Base-by-base conservation (phyloP, 1,284 basidiomycete species). In the Omphalotus olearius region DNA sequence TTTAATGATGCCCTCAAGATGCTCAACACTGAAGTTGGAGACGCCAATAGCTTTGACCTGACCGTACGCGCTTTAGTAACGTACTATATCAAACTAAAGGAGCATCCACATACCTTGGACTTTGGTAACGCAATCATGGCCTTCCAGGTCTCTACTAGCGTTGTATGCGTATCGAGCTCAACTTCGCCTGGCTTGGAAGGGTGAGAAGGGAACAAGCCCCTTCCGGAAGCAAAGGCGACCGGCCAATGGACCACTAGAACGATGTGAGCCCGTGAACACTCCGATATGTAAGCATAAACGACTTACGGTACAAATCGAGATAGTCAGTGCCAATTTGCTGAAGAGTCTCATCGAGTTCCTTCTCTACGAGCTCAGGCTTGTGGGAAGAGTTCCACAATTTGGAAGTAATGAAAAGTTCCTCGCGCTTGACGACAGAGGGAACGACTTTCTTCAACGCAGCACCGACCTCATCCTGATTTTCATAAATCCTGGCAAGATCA, bases 181-280 rank as follows among this genome's bases (percentile, higher is more conserved):
- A 75, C 64, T 57, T 80, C 71, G 30, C 71, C 73, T 26, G 67
- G 62, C 42, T 73, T 72, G 13, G 70, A 66, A 2, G 75, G 62
- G 58, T 80, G 71, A 33, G 67, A 62, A 2, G 87, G 88, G 59
- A 75, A 67, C 41, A 88, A 70, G 20, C 76, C 82, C 46, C 78
- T 72, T 14, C 83, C 87, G 1, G 82, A 75, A 17, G 66, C 68
- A 67, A 93, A 89, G 0, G 88, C 78, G 35, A 91, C 82, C 1
- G 93, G 92, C 92, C 92, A 96, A 73, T 95, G 92, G 55, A 95
- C 74, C 44, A 93, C 85, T 87, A 17, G 23, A 18, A 30, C 14
- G 17, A 40, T 6, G 5, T n/a, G 14, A 43, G 14, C 7, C 14
- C 13, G 20, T 16, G 28, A 35, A 9, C 6, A 17, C 20, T 28